Evolutionary conservation across 805 yeast genomes (phyloP), one percentile per base, ranked within the genome.

Genomic region (Diddensiella caesifluorescens): DNA sequence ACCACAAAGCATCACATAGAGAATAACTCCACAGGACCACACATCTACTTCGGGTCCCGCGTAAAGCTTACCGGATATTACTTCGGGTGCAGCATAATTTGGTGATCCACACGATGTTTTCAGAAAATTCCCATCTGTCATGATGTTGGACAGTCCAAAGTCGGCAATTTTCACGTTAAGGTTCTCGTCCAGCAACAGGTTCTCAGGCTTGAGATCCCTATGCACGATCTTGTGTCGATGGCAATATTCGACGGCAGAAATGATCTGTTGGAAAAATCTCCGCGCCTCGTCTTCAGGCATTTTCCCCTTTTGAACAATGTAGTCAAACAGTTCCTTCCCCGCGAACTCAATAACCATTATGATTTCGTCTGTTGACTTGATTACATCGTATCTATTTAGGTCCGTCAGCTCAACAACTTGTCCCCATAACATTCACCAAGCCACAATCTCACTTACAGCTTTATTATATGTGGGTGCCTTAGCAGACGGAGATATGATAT

Each of bases 21-120:
- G 69, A 36, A 90, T 88, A 29, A 90, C 97, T 55, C 97, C 97
- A 58, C 95, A 84, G 0, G 95, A 83, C 97, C 97, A 89, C 42
- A 89, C 96, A 62, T 89, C 97, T 36, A 90, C 97, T 64, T 90
- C 97, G 2, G 97, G 97, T 6, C 97, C 97, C 2, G 97, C 97
- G 55, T 89, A 90, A 41, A 90, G 71, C 60, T 90, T 87, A 26
- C 97, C 97, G 47, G 89, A 79, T 44, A 89, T 89, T 22, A 89
- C 97, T 64, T 89, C 97, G 1, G 97, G 97, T 0, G 97, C 97
- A 4, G 97, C 97, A 62, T 89, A 89, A 60, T 90, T 90, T 42
- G 97, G 97, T 5, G 95, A 83, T 3, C 97, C 97, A 67, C 97
- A 90, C 53, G 89, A 79, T 2, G 97, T 89, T 60, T 89, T 90